phyloP scores from a whole-genome alignment of 2,329 filamentous ascomycete genomes.

The Fusarium coffeatum region DNA sequence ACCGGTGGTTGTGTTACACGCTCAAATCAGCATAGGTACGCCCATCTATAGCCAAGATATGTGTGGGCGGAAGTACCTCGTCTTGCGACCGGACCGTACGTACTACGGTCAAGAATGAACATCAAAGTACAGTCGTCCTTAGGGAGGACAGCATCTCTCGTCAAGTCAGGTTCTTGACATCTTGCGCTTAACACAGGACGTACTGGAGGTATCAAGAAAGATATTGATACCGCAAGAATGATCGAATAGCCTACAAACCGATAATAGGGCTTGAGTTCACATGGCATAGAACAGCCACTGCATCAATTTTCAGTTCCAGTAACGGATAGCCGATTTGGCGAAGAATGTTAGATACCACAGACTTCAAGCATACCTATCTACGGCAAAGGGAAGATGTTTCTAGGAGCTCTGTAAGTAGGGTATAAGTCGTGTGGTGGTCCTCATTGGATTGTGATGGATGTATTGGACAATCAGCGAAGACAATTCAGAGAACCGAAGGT shows the following conservation, averaged over 20 bases:
- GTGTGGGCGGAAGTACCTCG: no score
- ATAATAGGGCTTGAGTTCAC: not conserved
- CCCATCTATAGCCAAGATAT: no score
- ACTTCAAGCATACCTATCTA: no score
- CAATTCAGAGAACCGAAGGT: not conserved
- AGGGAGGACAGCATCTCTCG: not conserved
- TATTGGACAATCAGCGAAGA: not conserved
- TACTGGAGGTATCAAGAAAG: no score
- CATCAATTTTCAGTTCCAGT: not conserved
- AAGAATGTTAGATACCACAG: not conserved
- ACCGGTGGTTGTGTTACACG: no score
- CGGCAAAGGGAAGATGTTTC: not conserved
- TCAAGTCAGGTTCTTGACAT: not conserved
- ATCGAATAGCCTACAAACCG: not conserved
- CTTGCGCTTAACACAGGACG: no score
- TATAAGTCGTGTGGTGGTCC: no score
- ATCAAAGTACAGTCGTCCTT: no score
- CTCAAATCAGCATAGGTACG: no score
- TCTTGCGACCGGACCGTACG: no score
- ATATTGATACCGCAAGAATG: no score
- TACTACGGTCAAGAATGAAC: no score
- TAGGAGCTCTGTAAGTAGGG: not conserved
- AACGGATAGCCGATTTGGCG: not conserved
- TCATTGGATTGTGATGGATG: not conserved
- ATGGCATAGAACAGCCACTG: not conserved